Conservation (phyloP, 164 flowering plant genomes). For the Echeveria elegans region DNA sequence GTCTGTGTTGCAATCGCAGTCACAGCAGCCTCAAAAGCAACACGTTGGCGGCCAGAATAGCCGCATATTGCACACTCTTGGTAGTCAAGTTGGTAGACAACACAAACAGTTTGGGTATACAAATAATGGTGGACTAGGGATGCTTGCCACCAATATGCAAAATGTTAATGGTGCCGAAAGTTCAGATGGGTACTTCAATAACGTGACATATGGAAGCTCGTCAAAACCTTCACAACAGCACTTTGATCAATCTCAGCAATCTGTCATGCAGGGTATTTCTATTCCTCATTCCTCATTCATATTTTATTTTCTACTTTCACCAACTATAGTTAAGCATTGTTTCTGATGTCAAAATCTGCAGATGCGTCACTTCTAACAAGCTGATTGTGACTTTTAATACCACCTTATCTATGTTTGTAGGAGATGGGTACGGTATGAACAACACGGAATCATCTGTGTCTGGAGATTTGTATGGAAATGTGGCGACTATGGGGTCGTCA, state of each 20-base stretch:
- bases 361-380: too few relatives aligned
- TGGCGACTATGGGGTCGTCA: not conserved
- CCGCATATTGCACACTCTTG: constrained; percentile 55
- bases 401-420: not conserved
- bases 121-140: not conserved
- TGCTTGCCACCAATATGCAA: not conserved
- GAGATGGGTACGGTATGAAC: not conserved
- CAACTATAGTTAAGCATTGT: too few relatives aligned
- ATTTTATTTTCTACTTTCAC: too few relatives aligned
- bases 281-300: not conserved
- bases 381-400: too few relatives aligned
- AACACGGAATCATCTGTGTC: not conserved
- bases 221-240: constrained; percentile 46
- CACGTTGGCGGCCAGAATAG: constrained; percentile 60
- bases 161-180: constrained; percentile 44
- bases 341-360: too few relatives aligned
- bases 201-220: constrained; percentile 40
- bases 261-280: constrained; percentile 39
- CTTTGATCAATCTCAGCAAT: constrained; percentile 56
- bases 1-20: constrained; percentile 44
- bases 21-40: constrained; percentile 44
- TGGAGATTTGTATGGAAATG: not conserved
- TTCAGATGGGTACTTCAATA: constrained; percentile 53
- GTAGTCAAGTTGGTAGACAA: constrained; percentile 65
- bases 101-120: constrained; percentile 56